Base-by-base conservation (phyloP, 805 yeast species). In the Teunomyces cretensis region DNA sequence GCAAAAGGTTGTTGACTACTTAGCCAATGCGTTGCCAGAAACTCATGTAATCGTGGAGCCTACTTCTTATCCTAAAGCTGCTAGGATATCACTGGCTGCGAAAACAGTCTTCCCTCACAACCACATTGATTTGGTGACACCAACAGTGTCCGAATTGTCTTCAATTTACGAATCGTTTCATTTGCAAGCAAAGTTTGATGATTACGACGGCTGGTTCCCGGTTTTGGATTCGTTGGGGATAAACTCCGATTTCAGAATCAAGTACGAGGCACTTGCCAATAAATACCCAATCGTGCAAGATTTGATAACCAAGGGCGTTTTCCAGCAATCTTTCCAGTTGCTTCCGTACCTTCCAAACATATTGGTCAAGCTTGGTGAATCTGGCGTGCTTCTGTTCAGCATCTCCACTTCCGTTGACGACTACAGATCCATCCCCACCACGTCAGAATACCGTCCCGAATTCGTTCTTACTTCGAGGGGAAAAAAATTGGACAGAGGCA, bases 311-410 rank as follows among this genome's bases (percentile, higher is more conserved):
- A 39, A 53, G 36, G 94, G 85, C 0, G 58, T 74, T 2, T 67
- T 85, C 13, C 94, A 86, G 59, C 84, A 83, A 55, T 78, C 84
- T 0, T 75, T 86, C 53, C 84, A 83, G 53, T 53, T 89, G n/a
- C 65, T 88, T 13, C 96, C 96, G 0, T 89, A 72, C 54, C 68
- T 84, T 26, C 89, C 88, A 9, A 78, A 76, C 49, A 62, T 88
- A 7, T 52, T 86, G 16, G 67, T 88, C 6, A 88, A 88, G 59
- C 76, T 82, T 39, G 96, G 96, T 0, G 55, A 70, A 1, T 65
- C 78, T 42, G 96, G 96, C 0, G 76, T 86, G 0, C 52, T 83
- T 6, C 41, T 59, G 13, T 45, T 74, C 19, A 57, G 63, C 36
- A 46, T 78, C 39, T 60, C 76, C n/a, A 62, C 67, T 4, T 52